Conservation (phyloP, 352 stramenopile species). For the Nothophytophthora sp. region DNA sequence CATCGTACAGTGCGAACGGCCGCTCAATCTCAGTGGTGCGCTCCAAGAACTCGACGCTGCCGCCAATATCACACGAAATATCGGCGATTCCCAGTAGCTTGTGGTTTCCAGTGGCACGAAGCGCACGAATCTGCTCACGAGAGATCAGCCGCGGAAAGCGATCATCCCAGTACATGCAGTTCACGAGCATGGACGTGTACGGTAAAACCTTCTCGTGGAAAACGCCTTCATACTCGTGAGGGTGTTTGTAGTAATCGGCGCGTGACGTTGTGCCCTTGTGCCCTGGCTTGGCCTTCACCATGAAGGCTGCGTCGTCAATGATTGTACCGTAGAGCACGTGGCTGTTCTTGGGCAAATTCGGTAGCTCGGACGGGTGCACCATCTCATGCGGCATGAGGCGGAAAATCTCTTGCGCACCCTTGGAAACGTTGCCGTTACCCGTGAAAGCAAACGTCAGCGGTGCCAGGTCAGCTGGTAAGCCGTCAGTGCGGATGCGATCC, state of each 20-base stretch:
- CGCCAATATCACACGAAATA: conserved; percentile 95
- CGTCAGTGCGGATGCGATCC: conserved; percentile 75
- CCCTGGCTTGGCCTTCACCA: conserved; percentile 58
- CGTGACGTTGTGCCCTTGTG: conserved; percentile 24
- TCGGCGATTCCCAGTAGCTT: conserved; percentile 93
- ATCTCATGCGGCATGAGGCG: conserved; percentile 94
- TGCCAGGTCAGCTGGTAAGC: conserved; percentile 72
- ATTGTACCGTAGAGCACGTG: conserved; percentile 79
- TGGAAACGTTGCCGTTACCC: conserved; percentile 93
- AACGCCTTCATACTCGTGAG: conserved; percentile 87
- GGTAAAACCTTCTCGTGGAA: conserved; percentile 93
- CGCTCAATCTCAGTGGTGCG: conserved; percentile 93
- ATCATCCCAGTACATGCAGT: conserved; percentile 98
- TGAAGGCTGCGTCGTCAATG: conserved; percentile 66
- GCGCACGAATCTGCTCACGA: conserved; percentile 84
- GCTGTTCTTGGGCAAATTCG: conserved; percentile 63
- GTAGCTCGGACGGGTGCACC: conserved; percentile 87
- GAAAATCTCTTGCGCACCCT: conserved; percentile 96
- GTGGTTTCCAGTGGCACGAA: conserved; percentile 62
- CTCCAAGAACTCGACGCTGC: conserved; percentile 94
- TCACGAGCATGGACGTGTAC: conserved; percentile 93
- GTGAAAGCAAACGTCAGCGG: conserved; percentile 94
- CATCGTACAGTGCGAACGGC: conserved; percentile 93
- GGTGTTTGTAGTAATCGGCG: conserved; percentile 92
- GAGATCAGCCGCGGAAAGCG: conserved; percentile 93